A percentile compares a stretch with the other conserved stretches of the same genome.
Conservation (phyloP, 768 basidiomycete species). For the Boletus bicolor region DNA sequence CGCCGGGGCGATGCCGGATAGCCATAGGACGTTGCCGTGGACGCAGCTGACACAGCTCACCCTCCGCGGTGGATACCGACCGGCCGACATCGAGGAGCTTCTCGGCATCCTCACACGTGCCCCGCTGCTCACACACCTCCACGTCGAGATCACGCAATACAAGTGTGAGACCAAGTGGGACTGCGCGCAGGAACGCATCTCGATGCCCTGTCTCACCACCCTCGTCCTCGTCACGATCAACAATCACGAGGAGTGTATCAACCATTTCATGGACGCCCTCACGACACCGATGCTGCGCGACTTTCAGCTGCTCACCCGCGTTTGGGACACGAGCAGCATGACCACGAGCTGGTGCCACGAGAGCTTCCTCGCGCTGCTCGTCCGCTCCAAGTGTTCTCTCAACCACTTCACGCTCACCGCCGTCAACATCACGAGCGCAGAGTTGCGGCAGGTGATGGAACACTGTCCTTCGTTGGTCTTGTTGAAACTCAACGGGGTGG, state of each 20-base stretch:
- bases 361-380: slow-evolving; percentile 25
- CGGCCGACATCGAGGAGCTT: slow-evolving; percentile 25
- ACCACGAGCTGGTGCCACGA: slow-evolving; percentile 29
- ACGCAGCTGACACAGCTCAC: slow-evolving; percentile 32
- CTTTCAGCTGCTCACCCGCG: slow-evolving; percentile 31
- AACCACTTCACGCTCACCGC: slow-evolving; percentile 32
- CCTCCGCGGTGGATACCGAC: slow-evolving; percentile 29
- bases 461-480: slow-evolving; percentile 30
- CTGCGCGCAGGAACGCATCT: slow-evolving; percentile 15
- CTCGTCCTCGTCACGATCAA: slow-evolving; percentile 32
- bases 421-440: slow-evolving; percentile 19
- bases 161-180: slow-evolving; percentile 29
- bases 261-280: slow-evolving; percentile 27
- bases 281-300: slow-evolving; percentile 24
- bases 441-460: slow-evolving; percentile 27
- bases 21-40: slow-evolving; percentile 32
- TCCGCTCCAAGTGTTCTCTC: slow-evolving; percentile 27
- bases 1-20: slow-evolving; percentile 31
- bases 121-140: slow-evolving; percentile 28
- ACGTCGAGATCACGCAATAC: slow-evolving; percentile 33
- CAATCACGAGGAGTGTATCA: slow-evolving; percentile 28
- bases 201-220: slow-evolving; percentile 30
- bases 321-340: slow-evolving; percentile 33
- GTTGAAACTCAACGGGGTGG: slow-evolving; percentile 28
- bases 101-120: slow-evolving; percentile 25